Evolutionary conservation across 106 monocot genomes (phyloP), one percentile per base, ranked within the genome.

Genomic region (Alisma plantagoaquatica): DNA sequence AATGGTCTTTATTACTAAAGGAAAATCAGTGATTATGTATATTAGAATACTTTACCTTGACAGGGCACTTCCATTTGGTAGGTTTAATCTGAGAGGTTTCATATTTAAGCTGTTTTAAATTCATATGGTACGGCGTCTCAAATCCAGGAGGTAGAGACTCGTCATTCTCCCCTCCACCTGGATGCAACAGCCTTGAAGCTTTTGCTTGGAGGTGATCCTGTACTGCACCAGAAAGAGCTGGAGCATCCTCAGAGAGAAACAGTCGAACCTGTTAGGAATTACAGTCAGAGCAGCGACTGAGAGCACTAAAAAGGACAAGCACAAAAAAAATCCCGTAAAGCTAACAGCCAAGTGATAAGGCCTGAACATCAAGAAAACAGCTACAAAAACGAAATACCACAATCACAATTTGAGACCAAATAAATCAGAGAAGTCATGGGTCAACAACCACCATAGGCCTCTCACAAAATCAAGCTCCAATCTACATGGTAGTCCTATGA

Each of bases 211-310:
- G 74, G 49, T 90, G 45, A 18, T 85, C 98, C 65, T 89, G 82
- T 26, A 56, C 46, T 17, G 70, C 42, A 54, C 76, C 76, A 50
- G 74, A 89, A 15, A 74, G 59, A 29, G 51, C 70, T 32, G 98
- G 98, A 24, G 98, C 76, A 73, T 98, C 89, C 33, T 98, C 98
- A 43, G 85, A 79, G 31, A 85, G 46, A 54, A 98, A 98, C 26
- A 98, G 50, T 27, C 85, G 70, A 17, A 82, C 85, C 98, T 98
- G 76, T 58, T 66, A 31, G 50, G 56, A 22, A 58, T 17, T 14
- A 38, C 35, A 38, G n/a, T n/a, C n/a, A n/a, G n/a, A n/a, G n/a
- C n/a, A n/a, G n/a, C n/a, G n/a, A n/a, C n/a, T n/a, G n/a, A n/a
- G n/a, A n/a, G n/a, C n/a, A n/a, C n/a, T n/a, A n/a, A n/a, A n/a